These are phyloP conservation scores for Umbelopsis sp. DNA, from an alignment of 192 early-diverging fungal genomes.

Conservation along the genomic window DNA sequence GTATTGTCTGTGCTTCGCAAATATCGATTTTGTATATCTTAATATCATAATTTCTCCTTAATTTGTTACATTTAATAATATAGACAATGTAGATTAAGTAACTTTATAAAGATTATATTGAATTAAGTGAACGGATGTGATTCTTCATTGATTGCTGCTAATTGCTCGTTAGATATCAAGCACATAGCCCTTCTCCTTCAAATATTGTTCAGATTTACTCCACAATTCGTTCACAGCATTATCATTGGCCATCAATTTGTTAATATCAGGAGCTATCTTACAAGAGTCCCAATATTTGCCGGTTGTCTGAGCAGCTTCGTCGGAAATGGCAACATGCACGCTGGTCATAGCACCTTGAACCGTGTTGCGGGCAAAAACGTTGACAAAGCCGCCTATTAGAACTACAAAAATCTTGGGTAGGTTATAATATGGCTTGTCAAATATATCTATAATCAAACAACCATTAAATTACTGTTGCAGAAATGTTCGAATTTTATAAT, in stretches of 20 bases:
- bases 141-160: too few relatives aligned
- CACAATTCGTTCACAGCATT: neutral
- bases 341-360: conserved; percentile 13
- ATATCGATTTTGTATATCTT: too few relatives aligned
- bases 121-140: too few relatives aligned
- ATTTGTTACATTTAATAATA: too few relatives aligned
- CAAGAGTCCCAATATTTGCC: conserved; percentile 19
- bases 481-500: neutral
- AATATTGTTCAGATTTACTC: neutral
- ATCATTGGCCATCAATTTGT: neutral
- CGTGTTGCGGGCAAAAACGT: neutral
- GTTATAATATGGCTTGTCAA: neutral
- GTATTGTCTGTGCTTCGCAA: too few relatives aligned
- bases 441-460: neutral
- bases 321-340: conserved; percentile 12
- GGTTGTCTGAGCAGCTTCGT: neutral
- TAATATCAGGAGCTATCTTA: neutral
- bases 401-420: neutral
- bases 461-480: neutral
- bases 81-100: too few relatives aligned
- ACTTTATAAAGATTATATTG: too few relatives aligned
- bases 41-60: too few relatives aligned
- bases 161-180: too few relatives aligned
- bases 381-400: neutral
- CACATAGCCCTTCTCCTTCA: neutral